Conservation (phyloP, 1,284 basidiomycete genomes). For the Thecaphora thlaspeos region DNA sequence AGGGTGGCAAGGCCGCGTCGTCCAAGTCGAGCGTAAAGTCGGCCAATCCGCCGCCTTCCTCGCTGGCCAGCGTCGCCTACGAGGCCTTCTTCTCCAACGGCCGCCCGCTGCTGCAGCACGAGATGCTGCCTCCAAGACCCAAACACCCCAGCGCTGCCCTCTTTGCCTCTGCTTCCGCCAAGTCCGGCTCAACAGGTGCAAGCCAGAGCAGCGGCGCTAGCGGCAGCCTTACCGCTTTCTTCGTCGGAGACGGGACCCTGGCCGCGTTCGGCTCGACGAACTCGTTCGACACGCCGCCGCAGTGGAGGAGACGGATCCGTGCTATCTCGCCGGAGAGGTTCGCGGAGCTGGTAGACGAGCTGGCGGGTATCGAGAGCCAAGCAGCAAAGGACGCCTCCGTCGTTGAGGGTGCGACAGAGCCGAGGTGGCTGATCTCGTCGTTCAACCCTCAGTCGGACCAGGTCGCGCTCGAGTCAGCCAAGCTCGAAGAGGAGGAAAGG, state of each 20-base stretch:
- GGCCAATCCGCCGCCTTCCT: constrained; percentile 37
- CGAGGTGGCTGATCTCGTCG: constrained; percentile 26
- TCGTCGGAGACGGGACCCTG: constrained; percentile 20
- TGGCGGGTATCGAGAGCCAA: constrained; percentile 15
- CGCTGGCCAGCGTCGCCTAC: constrained; percentile 28
- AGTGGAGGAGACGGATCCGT: constrained; percentile 29
- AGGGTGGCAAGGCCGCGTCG: constrained; percentile 6
- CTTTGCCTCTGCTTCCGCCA: background rate
- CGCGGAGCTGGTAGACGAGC: constrained; percentile 28
- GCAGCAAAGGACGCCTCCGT: background rate
- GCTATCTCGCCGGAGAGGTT: constrained; percentile 36
- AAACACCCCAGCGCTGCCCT: constrained; percentile 14
- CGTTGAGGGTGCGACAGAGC: constrained; percentile 5
- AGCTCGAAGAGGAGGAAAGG: constrained; percentile 36
- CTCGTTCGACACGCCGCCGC: constrained; percentile 15
- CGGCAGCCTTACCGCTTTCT: constrained; percentile 28
- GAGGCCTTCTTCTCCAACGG: constrained; percentile 41
- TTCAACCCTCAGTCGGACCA: constrained; percentile 31
- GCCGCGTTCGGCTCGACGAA: constrained; percentile 26
- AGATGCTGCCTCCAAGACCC: constrained; percentile 31
- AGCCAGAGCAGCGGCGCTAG: constrained; percentile 2
- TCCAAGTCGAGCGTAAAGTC: constrained; percentile 12
- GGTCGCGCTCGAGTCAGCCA: constrained; percentile 31
- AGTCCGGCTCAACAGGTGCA: constrained; percentile 8
- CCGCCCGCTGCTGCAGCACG: constrained; percentile 41